Conservation (phyloP, 768 basidiomycete species). For the Thelephora ganbajun region DNA sequence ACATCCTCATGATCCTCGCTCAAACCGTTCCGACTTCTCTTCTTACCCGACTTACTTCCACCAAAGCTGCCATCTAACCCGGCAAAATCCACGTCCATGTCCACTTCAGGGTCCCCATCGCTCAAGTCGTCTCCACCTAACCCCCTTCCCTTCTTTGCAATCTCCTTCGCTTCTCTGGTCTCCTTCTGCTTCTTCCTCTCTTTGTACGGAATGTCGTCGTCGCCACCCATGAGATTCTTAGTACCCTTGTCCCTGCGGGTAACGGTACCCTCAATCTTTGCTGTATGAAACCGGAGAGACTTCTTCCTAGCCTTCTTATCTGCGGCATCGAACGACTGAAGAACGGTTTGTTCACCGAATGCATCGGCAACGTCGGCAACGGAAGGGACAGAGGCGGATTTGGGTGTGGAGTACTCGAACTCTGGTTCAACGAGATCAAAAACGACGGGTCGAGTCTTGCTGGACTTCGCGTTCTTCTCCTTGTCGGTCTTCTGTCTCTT, state of each 20-base stretch:
- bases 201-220: slow-evolving; percentile 89
- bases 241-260: slow-evolving; percentile 65
- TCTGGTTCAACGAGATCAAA: slow-evolving; percentile 78
- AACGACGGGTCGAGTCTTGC: slow-evolving; percentile 22
- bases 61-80: too few relatives aligned
- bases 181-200: slow-evolving; percentile 58
- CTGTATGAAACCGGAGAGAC: slow-evolving; percentile 84
- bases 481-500: slow-evolving; percentile 42
- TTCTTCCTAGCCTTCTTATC: slow-evolving; percentile 79
- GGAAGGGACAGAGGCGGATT: slow-evolving; percentile 10
- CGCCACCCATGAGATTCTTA: slow-evolving; percentile 62
- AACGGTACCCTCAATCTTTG: slow-evolving; percentile 75
- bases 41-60: slow-evolving; percentile 11
- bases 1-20: slow-evolving; percentile 17
- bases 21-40: slow-evolving; percentile 18
- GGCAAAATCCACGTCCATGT: slow-evolving; percentile 6
- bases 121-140: slow-evolving; percentile 59
- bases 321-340: slow-evolving; percentile 57
- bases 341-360: slow-evolving; percentile 61
- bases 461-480: slow-evolving; percentile 4
- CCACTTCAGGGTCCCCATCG: slow-evolving; percentile 32
- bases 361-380: slow-evolving; percentile 23
- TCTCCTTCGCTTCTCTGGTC: slow-evolving; percentile 38
- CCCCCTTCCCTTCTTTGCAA: slow-evolving; percentile 27
- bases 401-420: slow-evolving; percentile 23